Evolutionary conservation across 805 yeast species (phyloP).

Genomic region (Candida insectorum): DNA sequence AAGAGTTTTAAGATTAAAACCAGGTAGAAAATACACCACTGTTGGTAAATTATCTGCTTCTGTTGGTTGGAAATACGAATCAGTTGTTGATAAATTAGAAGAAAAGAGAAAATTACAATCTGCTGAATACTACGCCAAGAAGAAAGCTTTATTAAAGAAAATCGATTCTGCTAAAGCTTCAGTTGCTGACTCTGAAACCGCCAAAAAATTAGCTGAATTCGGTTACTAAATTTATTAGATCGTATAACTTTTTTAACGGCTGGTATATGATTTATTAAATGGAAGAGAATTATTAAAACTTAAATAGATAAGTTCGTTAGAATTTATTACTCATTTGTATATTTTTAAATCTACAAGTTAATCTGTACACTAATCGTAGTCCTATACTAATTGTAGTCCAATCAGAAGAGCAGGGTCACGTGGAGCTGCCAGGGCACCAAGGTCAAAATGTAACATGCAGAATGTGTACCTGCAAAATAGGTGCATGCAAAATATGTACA

Average conservation of each 20-base stretch:
- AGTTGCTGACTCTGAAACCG: slow-evolving; percentile 85
- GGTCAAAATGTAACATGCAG: too few relatives aligned
- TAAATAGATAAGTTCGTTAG: slow-evolving; percentile 10
- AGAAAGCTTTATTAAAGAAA: slow-evolving; percentile 95
- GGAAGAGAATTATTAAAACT: slow-evolving; percentile 5
- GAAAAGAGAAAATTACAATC: slow-evolving; percentile 99
- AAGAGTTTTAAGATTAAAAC: slow-evolving; percentile 98
- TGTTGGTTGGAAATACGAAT: slow-evolving; percentile 99
- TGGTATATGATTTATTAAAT: slow-evolving; percentile 9
- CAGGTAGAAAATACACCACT: slow-evolving; percentile 99
- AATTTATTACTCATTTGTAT: slow-evolving; percentile 13
- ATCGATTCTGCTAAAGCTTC: slow-evolving; percentile 80
- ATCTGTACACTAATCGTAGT: too few relatives aligned
- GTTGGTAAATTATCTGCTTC: slow-evolving; percentile 93
- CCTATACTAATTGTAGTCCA: too few relatives aligned
- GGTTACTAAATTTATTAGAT: slow-evolving; percentile 71
- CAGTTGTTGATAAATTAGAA: slow-evolving; percentile 94
- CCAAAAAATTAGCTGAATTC: slow-evolving; percentile 90
- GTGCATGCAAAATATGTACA: too few relatives aligned
- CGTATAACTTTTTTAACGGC: slow-evolving; percentile 4
- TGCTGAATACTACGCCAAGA: slow-evolving; percentile 98
- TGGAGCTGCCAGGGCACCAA: too few relatives aligned
- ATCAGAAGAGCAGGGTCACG: too few relatives aligned
- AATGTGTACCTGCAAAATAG: too few relatives aligned
- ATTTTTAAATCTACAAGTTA: slow-evolving; percentile 12